Conservation (phyloP, 495 filamentous ascomycete genomes). For the Talaromyces liani region DNA sequence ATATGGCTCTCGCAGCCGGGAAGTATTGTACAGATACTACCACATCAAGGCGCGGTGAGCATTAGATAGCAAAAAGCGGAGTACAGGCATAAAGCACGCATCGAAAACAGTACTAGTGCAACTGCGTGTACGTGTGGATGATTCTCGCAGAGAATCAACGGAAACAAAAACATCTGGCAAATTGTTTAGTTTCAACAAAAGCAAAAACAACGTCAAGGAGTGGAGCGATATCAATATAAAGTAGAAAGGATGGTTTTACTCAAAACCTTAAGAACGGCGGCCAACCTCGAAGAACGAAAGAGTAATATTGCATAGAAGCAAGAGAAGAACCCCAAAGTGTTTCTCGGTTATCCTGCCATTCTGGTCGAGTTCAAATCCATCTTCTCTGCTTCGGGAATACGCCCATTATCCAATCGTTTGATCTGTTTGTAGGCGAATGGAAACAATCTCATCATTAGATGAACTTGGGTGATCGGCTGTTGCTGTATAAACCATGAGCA, state of each 20-base stretch:
- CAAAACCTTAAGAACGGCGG: conserved; percentile 27
- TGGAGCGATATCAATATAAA: conserved; percentile 24
- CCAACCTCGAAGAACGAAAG: conserved; percentile 40
- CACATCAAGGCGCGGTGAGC: conserved; percentile 15
- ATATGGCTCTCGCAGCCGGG: conserved; percentile 7
- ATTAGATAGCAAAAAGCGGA: conserved; percentile 13
- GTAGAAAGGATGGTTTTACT: conserved; percentile 16
- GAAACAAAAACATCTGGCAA: conserved; percentile 13
- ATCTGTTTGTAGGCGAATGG: conserved; percentile 11
- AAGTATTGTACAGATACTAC: conserved; percentile 10
- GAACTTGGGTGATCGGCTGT: conserved; percentile 31
- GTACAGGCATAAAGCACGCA: conserved; percentile 13
- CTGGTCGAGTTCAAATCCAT: conserved; percentile 25
- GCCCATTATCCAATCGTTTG: conserved; percentile 10
- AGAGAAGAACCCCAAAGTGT: conserved; percentile 19
- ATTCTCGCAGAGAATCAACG: conserved; percentile 15
- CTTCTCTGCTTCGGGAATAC: conserved; percentile 22
- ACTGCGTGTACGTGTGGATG: background rate
- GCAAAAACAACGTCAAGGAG: conserved; percentile 13
- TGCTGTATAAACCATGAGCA: conserved; percentile 14
- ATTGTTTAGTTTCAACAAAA: conserved; percentile 12
- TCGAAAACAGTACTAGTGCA: conserved; percentile 8
- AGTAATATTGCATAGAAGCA: conserved; percentile 21
- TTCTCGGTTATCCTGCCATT: conserved; percentile 23
- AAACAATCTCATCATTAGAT: conserved; percentile 25